Conservation (phyloP, 345 rosid genomes). For the Citrus maxima region DNA sequence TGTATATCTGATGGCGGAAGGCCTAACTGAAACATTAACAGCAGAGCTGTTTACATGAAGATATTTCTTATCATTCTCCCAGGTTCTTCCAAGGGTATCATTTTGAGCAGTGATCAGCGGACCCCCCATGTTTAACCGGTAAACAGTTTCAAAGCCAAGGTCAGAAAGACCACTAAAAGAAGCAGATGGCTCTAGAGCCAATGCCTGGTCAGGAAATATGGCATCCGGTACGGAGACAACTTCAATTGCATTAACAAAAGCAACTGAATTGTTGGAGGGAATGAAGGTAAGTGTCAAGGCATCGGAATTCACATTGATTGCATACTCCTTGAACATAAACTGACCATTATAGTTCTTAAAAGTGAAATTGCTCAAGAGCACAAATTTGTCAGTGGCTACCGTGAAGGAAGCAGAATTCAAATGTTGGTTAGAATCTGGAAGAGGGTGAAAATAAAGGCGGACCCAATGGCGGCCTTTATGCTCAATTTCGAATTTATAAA, state of each 20-base stretch:
- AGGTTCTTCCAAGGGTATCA: conserved; percentile 85
- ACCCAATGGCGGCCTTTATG: conserved; percentile 88
- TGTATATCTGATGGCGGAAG: conserved; percentile 60
- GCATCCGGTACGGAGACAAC: conserved; percentile 80
- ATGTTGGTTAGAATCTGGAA: conserved; percentile 50
- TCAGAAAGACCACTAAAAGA: conserved; percentile 64
- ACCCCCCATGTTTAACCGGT: conserved; percentile 92
- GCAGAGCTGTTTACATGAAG: conserved; percentile 91
- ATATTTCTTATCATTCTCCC: conserved; percentile 83
- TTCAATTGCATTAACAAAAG: conserved; percentile 91
- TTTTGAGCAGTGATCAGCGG: conserved; percentile 79
- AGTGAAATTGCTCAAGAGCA: conserved; percentile 83
- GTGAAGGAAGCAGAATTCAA: conserved; percentile 57
- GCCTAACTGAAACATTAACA: conserved; percentile 55
- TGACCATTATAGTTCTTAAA: conserved; percentile 57
- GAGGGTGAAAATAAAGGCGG: conserved; percentile 86
- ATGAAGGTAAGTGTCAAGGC: conserved; percentile 61
- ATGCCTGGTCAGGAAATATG: conserved; percentile 76
- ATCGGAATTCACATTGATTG: conserved; percentile 73
- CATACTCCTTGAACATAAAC: conserved; percentile 83
- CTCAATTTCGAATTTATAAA: conserved; percentile 67
- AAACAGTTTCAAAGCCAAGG: conserved; percentile 78
- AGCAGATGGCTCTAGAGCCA: conserved; percentile 54
- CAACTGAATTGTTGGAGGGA: conserved; percentile 68
- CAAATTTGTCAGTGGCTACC: conserved; percentile 72